Evolutionary conservation across 2,329 filamentous ascomycete species (phyloP), one percentile per base, ranked within the genome.

Genomic region (Neopestalotiopsis sp.): DNA sequence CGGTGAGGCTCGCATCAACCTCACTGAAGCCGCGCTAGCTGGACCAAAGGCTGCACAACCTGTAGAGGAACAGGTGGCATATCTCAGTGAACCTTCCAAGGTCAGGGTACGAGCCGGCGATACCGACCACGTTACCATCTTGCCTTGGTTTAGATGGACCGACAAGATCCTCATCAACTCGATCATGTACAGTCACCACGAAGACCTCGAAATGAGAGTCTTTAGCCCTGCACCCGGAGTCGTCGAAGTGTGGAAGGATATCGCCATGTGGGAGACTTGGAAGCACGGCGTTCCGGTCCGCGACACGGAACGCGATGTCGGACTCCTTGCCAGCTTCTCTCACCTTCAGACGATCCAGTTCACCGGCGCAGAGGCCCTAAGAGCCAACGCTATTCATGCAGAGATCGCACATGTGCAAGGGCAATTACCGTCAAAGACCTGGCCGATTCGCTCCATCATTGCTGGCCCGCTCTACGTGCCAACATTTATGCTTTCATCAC

Each of bases 71-170:
- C 56, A 28, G 17, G 12, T 28, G 6, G 42, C 42, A 49, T 67
- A 61, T 38, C 53, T 70, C 20, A 66, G 67, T 34, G 59, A 59
- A 24, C 56, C 58, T 13, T 38, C 65, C 28, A 38, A 17, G 12
- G 42, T 56, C n/a, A 6, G 28, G 13, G 64, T 70, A 2, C 63
- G 63, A 10, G 34, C 24, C 14, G 69, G 67, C 24, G 34, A 38
- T 7, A 68, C 61, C 7, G 67, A 67, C 30, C 63, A 70, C 17
- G 5, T n/a, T n/a, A 61, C 57, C 38, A 32, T 63, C 24, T 67
- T 70, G 63, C 69, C 69, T 40, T 70, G 69, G 69, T 70, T 69
- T 40, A 53, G 59, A 2, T 70, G 69, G 69, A 62, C 65, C 7
- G 69, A 70, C 61, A 69, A 61, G 38, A 53, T 70, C 14, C 69